Evolutionary conservation across 73 alveolate species (phyloP).

Genomic region (Paramecium biaurelia): DNA sequence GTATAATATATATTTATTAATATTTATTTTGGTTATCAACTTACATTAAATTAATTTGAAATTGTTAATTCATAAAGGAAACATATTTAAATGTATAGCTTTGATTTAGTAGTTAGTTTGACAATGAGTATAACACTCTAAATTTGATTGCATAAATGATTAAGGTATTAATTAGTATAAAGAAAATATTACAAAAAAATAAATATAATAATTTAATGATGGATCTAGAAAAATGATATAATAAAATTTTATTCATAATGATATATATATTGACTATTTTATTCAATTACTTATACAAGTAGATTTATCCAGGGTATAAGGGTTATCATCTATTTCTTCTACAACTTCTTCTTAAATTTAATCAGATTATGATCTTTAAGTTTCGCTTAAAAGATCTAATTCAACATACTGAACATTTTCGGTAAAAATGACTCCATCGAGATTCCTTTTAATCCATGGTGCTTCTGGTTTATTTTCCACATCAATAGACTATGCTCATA

Average conservation of each 20-base stretch:
- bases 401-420: conserved; percentile 41
- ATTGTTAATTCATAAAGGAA: background rate
- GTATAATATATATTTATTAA: background rate
- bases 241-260: too few relatives aligned
- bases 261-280: background rate
- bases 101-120: background rate
- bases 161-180: too few relatives aligned
- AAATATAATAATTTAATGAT: too few relatives aligned
- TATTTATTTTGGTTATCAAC: too few relatives aligned
- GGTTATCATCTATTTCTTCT: background rate
- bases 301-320: background rate
- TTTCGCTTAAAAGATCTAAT: background rate
- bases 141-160: too few relatives aligned
- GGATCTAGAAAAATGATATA: too few relatives aligned
- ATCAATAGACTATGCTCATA: background rate
- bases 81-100: background rate
- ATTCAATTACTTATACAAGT: background rate
- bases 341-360: background rate
- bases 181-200: too few relatives aligned
- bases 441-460: conserved; percentile 63
- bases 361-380: background rate
- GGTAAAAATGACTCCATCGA: conserved; percentile 51
- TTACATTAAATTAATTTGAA: too few relatives aligned
- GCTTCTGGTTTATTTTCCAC: conserved; percentile 68
- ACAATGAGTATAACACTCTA: too few relatives aligned